These are phyloP conservation scores for Trichocladium antarcticum DNA, from an alignment of 495 filamentous ascomycete genomes.

Conservation along the genomic window DNA sequence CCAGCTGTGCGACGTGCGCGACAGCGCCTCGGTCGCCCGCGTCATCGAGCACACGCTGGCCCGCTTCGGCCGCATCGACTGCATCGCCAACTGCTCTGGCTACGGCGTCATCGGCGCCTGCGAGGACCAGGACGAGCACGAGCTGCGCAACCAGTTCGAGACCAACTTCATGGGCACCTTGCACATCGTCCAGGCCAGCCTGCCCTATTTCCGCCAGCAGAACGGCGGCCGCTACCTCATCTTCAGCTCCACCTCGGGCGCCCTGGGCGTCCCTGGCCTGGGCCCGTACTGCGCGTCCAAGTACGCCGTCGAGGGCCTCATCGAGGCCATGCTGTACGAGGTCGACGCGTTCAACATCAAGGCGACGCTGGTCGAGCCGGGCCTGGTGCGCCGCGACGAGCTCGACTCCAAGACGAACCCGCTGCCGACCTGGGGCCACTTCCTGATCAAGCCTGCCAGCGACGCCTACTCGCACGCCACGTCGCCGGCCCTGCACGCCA, in stretches of 20 bases:
- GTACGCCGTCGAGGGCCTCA: constrained; percentile 87
- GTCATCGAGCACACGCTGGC: constrained; percentile 58
- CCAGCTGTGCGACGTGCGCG: constrained; percentile 79
- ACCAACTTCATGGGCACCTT: constrained; percentile 93
- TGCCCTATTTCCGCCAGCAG: constrained; percentile 76
- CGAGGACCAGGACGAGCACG: constrained; percentile 92
- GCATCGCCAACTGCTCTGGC: constrained; percentile 82
- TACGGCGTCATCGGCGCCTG: constrained; percentile 93
- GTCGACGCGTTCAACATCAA: constrained; percentile 85
- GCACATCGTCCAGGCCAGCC: constrained; percentile 80
- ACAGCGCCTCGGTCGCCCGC: constrained; percentile 60
- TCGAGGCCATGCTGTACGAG: constrained; percentile 93
- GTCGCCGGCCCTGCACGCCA: constrained; percentile 76
- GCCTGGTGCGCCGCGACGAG: constrained; percentile 71
- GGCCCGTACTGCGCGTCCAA: constrained; percentile 95
- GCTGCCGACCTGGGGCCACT: constrained; percentile 76
- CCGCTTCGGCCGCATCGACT: constrained; percentile 72
- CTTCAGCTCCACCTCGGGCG: constrained; percentile 82
- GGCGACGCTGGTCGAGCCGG: constrained; percentile 84
- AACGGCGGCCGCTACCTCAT: constrained; percentile 74
- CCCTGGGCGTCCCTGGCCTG: constrained; percentile 79
- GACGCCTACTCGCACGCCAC: constrained; percentile 67
- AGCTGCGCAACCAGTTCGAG: constrained; percentile 91
- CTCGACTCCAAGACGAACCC: constrained; percentile 40
- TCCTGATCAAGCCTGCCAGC: constrained; percentile 74